These are phyloP conservation scores for Phaeophleospora eucalypticola DNA, from an alignment of 2,329 filamentous ascomycete species.

Conservation along the genomic window DNA sequence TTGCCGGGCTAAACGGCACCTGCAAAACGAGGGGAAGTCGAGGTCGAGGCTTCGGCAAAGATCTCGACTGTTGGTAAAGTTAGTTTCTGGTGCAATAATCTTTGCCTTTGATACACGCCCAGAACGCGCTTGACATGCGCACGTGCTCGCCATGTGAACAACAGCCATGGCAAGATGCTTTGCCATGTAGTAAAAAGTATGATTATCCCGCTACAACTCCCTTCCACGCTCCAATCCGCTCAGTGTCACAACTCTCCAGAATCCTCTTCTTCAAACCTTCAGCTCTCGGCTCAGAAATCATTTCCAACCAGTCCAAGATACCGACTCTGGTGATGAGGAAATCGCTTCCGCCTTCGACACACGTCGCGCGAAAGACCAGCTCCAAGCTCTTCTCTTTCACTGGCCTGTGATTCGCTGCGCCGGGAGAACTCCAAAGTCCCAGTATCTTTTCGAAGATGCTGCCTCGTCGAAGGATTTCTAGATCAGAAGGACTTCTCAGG, in stretches of 20 bases:
- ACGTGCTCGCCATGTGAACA: too few relatives aligned
- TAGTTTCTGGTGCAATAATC: too few relatives aligned
- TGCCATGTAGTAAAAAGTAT: too few relatives aligned
- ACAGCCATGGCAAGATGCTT: too few relatives aligned
- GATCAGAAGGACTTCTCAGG: conserved; percentile 56
- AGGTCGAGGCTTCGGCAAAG: too few relatives aligned
- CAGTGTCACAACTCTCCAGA: conserved; percentile 62
- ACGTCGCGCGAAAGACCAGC: conserved; percentile 61
- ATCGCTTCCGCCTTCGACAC: conserved; percentile 67
- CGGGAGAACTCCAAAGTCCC: conserved; percentile 63
- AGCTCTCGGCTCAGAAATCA: conserved; percentile 50
- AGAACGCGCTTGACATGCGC: too few relatives aligned
- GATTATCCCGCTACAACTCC: too few relatives aligned
- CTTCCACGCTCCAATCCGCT: conserved; percentile 65
- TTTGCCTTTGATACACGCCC: too few relatives aligned
- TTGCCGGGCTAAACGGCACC: too few relatives aligned
- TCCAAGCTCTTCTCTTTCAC: conserved; percentile 61
- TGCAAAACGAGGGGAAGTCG: too few relatives aligned
- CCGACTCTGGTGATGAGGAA: conserved; percentile 77
- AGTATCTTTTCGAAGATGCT: conserved; percentile 69
- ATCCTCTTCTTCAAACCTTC: conserved; percentile 51
- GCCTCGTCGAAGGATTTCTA: conserved; percentile 57
- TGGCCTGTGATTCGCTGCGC: conserved; percentile 48
- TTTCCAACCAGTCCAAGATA: conserved; percentile 69
- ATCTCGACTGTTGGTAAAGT: too few relatives aligned